Base-by-base conservation (phyloP, 2,329 filamentous ascomycete genomes). In the Penicillium rolfsii region DNA sequence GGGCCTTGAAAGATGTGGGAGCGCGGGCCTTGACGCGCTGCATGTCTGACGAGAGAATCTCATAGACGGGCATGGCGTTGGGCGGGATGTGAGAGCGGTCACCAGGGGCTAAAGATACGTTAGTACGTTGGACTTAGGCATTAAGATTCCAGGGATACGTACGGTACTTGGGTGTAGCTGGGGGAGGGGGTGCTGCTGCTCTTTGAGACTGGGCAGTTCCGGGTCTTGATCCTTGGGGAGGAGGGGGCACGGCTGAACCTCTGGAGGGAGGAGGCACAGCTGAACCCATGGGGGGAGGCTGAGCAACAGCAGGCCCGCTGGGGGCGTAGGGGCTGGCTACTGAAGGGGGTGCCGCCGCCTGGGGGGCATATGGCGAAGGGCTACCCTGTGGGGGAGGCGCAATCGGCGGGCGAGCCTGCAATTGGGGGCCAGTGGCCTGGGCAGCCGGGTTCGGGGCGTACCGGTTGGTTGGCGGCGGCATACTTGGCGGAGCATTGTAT, bases 1-100 rank as follows among this genome's bases (percentile, higher is more conserved):
- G 93, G 14, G 88, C 85, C 64, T 91, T 89, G 80, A 95, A 97
- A 16, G 89, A 88, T n/a, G 89, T 82, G 19, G 95, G 95, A 0
- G 95, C 95, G 68, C 91, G 90, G 35, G 88, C 81, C 61, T 93
- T 93, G 58, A 99, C 91, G 36, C 93, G 90, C 70, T 94, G 89
- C 87, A 98, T 93, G 69, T 98, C 94, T 35, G 85, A 84, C 57
- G 82, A 89, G 52, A 99, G 84, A 40, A 96, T 86, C 55, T 97
- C 91, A 57, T 91, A 93, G 68, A 99, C 83, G 53, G 87, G 88
- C 73, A 89, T 88, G 14, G 94, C 91, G 55, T 83, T 83, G 12
- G 86, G 76, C 0, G 94, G 91, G 60, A 99, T 97, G 76, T 98
- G 93, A 22, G 90, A 91, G 53, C 94, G 89, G 76, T 98, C 94